Percentiles rank a stretch among this genome's conserved stretches.
These are phyloP conservation scores for Starmerella floricola DNA, from an alignment of 805 yeast genomes.

Conservation along the genomic window DNA sequence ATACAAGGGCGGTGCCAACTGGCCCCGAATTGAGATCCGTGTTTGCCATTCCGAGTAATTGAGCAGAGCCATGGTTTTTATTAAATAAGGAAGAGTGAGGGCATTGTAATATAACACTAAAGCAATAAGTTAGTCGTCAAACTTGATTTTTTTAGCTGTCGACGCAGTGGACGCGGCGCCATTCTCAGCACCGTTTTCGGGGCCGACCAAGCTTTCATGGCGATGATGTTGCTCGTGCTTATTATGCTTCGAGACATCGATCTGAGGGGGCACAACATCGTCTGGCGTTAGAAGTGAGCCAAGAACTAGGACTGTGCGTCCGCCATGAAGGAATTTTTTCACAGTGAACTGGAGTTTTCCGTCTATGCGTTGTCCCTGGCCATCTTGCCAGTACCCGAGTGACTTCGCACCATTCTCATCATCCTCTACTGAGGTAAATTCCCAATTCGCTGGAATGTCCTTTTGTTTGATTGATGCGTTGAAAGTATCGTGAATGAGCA, in stretches of 20 bases:
- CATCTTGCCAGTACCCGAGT: conserved; percentile 82
- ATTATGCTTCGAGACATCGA: conserved; percentile 3
- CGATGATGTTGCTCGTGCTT: conserved; percentile 2
- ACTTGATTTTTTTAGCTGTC: neutral
- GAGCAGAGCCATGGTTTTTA: no score
- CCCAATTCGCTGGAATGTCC: conserved; percentile 79
- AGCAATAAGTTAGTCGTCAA: neutral
- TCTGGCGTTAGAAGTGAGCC: conserved; percentile 43
- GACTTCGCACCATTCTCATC: conserved; percentile 34
- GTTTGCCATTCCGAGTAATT: no score
- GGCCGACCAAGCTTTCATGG: no score
- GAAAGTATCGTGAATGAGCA: conserved; percentile 82
- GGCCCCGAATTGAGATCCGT: no score
- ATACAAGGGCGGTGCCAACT: no score
- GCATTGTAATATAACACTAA: no score
- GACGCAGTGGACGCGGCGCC: neutral
- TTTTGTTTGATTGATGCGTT: conserved; percentile 82
- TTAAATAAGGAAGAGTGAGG: no score
- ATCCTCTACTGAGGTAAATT: conserved; percentile 64
- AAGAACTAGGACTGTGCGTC: conserved; percentile 72
- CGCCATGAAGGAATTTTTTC: conserved; percentile 47
- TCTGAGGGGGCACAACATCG: conserved; percentile 17
- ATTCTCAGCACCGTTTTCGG: neutral
- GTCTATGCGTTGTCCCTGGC: conserved; percentile 56
- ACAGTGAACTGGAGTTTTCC: conserved; percentile 73